Base-by-base conservation (phyloP, 306 rosid genomes). In the Inga oerstediana region DNA sequence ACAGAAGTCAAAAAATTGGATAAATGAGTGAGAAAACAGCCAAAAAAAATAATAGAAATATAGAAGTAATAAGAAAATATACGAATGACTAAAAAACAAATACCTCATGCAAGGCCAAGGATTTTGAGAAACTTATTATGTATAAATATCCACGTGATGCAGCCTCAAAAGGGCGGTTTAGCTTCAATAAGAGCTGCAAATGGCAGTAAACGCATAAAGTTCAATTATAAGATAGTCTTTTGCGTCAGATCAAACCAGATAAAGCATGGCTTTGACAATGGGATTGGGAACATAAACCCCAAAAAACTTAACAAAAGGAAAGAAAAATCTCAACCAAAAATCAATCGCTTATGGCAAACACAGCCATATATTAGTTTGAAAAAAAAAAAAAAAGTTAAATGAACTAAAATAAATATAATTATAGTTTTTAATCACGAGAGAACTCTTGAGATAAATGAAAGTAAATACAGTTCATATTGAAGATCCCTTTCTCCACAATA, bases 81-180 rank as follows among this genome's bases (percentile, higher is more conserved):
- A 67, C 22, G 48, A 62, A 15, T 41, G 75, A 77, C 78, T 80
- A 20, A 76, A 48, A 59, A 86, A 80, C 77, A 86, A 84, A 77
- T 91, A 96, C 99, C 99, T 94, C 98, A 74, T 86, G 92, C 80
- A 85, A 30, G 73, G 94, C 89, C 88, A 96, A 79, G 52, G 95
- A 91, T 90, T 96, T 92, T 17, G 99, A 94, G 88, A 96, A 94
- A 92, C 92, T 90, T 87, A 94, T 92, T 83, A 96, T 94, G 93
- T 94, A 96, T 24, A 93, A 83, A 89, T 90, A 94, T 79, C 99
- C 99, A 79, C 98, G 92, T 73, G 97, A 87, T 69, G 99, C 94
- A 87, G 89, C 99, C 90, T 94, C 99, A 84, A 91, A 83, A 59
- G 94, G 93, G 30, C 97, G 97, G 65, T 87, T 89, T 83, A 96